phyloP scores from a whole-genome alignment of 345 rosid genomes.

The Clausena lansium region DNA sequence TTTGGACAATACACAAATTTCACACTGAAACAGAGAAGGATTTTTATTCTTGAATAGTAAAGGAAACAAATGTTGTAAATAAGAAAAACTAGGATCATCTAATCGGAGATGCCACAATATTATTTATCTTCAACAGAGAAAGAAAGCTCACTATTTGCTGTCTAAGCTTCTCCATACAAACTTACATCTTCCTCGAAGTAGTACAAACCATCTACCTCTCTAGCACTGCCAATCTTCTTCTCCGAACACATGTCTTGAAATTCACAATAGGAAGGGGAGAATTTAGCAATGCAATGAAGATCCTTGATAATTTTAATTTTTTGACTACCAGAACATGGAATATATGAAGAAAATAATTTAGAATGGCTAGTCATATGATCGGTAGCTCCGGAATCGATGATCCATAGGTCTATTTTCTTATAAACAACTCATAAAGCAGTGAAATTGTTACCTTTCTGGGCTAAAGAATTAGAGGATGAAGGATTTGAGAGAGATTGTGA shows the following conservation, averaged over 20 bases:
- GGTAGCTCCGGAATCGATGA: background rate
- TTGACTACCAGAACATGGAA: no score
- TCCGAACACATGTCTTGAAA: background rate
- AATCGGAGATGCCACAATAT: background rate
- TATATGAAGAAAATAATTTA: no score
- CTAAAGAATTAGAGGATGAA: background rate
- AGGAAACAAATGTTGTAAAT: background rate
- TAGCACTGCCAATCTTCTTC: background rate
- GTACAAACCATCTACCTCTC: background rate
- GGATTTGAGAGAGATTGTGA: no score
- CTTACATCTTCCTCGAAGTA: background rate
- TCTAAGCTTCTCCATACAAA: background rate
- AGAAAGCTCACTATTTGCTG: background rate
- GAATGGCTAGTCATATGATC: no score
- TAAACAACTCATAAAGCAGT: background rate
- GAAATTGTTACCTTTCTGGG: background rate
- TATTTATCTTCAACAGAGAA: background rate
- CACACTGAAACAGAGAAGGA: background rate
- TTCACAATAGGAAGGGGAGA: background rate
- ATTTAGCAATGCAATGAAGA: background rate
- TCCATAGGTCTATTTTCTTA: background rate
- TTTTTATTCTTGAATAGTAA: background rate
- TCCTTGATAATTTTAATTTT: no score
- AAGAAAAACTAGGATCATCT: background rate
- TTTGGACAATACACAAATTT: no score